These are phyloP conservation scores for Fusarium nelsonii DNA, from an alignment of 2,329 filamentous ascomycete genomes.

Conservation along the genomic window DNA sequence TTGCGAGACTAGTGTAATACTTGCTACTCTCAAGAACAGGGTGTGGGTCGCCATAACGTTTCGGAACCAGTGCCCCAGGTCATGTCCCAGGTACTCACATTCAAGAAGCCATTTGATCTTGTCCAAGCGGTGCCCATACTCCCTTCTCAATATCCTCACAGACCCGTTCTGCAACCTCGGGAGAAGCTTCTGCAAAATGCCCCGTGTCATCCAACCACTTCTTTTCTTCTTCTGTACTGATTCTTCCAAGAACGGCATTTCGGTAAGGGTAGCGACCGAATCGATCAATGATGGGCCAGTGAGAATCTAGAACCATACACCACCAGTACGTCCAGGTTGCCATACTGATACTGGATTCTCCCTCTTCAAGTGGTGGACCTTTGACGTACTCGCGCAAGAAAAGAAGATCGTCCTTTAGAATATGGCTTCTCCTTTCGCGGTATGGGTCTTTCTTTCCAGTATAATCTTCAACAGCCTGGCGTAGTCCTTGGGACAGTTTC, in stretches of 20 bases:
- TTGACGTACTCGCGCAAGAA: conserved; percentile 5
- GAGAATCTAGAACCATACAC: conserved; percentile 23
- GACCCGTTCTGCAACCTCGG: background rate
- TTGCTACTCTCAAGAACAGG: no score
- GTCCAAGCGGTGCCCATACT: background rate
- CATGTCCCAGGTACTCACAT: no score
- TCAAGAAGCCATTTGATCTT: background rate
- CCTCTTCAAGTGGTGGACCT: background rate
- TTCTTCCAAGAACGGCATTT: background rate
- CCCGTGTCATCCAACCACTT: conserved; percentile 1
- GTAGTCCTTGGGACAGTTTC: background rate
- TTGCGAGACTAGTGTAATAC: no score
- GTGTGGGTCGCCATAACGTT: no score
- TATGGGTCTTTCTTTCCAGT: background rate
- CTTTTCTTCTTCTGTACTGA: background rate
- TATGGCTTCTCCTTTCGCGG: background rate
- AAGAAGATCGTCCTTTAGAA: background rate
- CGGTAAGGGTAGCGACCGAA: conserved; percentile 20
- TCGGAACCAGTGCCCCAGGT: no score
- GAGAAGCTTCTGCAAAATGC: conserved; percentile 1
- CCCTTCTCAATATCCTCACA: background rate
- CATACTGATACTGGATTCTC: background rate
- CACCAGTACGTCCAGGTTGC: conserved; percentile 12
- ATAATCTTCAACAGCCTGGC: background rate
- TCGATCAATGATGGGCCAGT: conserved; percentile 17